Evolutionary conservation across 2,329 filamentous ascomycete genomes (phyloP).

Genomic region (Colletotrichum sp.): DNA sequence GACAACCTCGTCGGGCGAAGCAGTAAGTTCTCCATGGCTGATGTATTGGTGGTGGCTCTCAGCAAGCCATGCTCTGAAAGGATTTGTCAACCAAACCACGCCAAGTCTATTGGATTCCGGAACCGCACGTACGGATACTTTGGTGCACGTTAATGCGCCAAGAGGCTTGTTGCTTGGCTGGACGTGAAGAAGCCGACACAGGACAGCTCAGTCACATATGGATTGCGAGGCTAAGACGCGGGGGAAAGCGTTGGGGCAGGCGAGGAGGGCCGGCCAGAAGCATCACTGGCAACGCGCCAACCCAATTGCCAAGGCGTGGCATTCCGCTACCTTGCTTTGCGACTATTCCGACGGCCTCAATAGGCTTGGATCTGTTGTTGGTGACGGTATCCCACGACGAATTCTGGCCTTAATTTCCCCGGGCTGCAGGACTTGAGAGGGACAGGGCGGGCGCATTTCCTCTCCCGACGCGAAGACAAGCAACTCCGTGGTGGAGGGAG

Average conservation of each 20-base stretch:
- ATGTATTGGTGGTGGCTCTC: background rate
- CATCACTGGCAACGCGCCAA: conserved; percentile 1
- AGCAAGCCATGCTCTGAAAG: background rate
- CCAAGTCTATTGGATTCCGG: background rate
- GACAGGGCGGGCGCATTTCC: background rate
- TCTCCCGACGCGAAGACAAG: background rate
- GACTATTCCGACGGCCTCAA: background rate
- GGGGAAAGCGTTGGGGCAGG: background rate
- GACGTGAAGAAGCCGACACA: background rate
- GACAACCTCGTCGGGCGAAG: background rate
- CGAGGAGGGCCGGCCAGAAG: background rate
- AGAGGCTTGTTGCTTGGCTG: background rate
- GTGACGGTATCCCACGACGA: background rate
- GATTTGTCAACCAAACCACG: background rate
- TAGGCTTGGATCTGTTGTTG: conserved; percentile 5
- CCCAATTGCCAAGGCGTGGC: conserved; percentile 13
- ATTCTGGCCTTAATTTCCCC: background rate
- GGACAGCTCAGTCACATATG: background rate
- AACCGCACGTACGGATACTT: background rate
- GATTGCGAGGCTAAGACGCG: background rate
- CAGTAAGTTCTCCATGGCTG: background rate
- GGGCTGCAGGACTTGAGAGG: background rate
- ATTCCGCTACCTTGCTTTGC: conserved; percentile 5
- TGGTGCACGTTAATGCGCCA: background rate
- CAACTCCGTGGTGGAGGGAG: background rate